Percentiles rank a stretch among this genome's conserved stretches.
Conservation (phyloP, 2,329 filamentous ascomycete species). For the Xylariaceae sp. region DNA sequence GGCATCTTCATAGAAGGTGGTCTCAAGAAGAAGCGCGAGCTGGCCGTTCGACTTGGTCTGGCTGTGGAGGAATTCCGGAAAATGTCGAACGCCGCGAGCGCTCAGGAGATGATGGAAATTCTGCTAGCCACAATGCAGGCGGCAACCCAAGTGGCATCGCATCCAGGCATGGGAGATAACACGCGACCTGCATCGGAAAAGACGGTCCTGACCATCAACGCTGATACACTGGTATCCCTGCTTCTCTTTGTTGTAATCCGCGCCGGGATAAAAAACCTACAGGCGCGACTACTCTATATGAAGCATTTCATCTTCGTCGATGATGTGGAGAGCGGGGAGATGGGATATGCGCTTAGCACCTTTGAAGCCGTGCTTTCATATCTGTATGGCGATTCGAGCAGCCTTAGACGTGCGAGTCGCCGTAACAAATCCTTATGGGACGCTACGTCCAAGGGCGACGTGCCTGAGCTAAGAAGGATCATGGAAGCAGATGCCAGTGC, state of each 20-base stretch:
- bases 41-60: slow-evolving; percentile 71
- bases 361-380: slow-evolving; percentile 93
- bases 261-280: slow-evolving; percentile 80
- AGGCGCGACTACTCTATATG: slow-evolving; percentile 90
- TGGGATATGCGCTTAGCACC: slow-evolving; percentile 93
- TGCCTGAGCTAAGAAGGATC: slow-evolving; percentile 72
- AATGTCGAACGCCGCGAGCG: slow-evolving; percentile 72
- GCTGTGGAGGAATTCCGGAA: slow-evolving; percentile 89
- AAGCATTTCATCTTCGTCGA: slow-evolving; percentile 97
- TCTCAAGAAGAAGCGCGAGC: slow-evolving; percentile 72
- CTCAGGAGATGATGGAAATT: slow-evolving; percentile 85
- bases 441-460: slow-evolving; percentile 72
- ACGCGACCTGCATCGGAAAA: slow-evolving; percentile 48
- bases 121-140: slow-evolving; percentile 79
- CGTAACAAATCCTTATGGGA: slow-evolving; percentile 88
- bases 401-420: slow-evolving; percentile 78
- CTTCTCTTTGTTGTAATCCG: slow-evolving; percentile 90
- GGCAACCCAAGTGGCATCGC: slow-evolving; percentile 66
- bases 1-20: slow-evolving; percentile 84
- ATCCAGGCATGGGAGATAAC: slow-evolving; percentile 36
- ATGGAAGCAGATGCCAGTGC: slow-evolving; percentile 67
- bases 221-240: slow-evolving; percentile 88
- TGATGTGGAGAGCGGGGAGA: slow-evolving; percentile 92
- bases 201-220: slow-evolving; percentile 64
- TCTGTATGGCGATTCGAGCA: slow-evolving; percentile 76